Percentiles rank a stretch among this genome's conserved stretches.
These are phyloP conservation scores for Platanthera zijinensis DNA, from an alignment of 106 monocot species.

Conservation along the genomic window DNA sequence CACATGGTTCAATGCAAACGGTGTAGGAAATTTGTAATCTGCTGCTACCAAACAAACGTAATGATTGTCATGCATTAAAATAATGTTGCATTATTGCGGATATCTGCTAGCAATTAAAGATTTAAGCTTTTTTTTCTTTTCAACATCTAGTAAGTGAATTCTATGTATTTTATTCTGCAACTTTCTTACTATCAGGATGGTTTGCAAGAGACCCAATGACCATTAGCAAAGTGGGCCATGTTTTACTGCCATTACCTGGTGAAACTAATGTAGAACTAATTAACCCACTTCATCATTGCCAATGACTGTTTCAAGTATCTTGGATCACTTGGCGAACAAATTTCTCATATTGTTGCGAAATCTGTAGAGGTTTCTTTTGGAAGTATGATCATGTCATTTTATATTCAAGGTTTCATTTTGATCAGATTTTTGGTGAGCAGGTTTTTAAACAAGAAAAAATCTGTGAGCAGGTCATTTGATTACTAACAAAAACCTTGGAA, in stretches of 20 bases:
- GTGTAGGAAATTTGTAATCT: neutral
- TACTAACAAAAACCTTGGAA: constrained; percentile 50
- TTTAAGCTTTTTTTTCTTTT: neutral
- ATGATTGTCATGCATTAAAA: neutral
- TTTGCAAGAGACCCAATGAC: constrained; percentile 73
- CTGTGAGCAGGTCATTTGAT: constrained; percentile 34
- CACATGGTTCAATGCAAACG: neutral
- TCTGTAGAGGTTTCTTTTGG: constrained; percentile 44
- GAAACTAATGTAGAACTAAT: constrained; percentile 32
- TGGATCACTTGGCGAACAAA: constrained; percentile 36
- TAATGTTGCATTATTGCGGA: neutral
- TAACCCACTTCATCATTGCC: constrained; percentile 50
- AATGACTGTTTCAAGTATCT: constrained; percentile 68
- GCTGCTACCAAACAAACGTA: neutral
- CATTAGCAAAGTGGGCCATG: constrained; percentile 39
- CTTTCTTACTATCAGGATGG: constrained; percentile 52
- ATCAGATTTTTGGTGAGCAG: neutral
- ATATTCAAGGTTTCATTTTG: neutral
- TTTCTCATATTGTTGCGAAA: constrained; percentile 39
- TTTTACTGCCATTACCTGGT: constrained; percentile 37
- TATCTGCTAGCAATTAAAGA: neutral
- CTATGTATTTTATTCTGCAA: too few species aligned
- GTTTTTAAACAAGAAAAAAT: neutral
- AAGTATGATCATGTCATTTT: constrained; percentile 25
- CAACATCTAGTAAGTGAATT: too few species aligned